Evolutionary conservation across 2,329 filamentous ascomycete species (phyloP).

Genomic region (Juglanconis oblonga): DNA sequence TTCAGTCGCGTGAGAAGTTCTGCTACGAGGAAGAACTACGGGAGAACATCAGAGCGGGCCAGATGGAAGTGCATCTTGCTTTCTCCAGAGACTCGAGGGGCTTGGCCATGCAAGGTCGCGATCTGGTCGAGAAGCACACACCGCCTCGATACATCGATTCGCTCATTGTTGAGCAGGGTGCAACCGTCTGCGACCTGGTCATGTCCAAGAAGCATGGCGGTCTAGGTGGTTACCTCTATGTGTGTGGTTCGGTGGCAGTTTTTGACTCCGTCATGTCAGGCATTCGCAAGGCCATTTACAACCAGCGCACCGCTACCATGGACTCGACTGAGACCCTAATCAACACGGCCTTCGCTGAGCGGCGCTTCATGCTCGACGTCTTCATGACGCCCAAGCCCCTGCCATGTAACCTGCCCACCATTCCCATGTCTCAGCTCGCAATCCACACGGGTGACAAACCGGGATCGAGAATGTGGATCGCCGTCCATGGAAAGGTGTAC

Average conservation of each 20-base stretch:
- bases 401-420: constrained; percentile 47
- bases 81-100: constrained; percentile 50
- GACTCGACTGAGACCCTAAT: constrained; percentile 48
- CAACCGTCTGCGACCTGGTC: constrained; percentile 49
- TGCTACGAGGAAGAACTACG: constrained; percentile 48
- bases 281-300: constrained; percentile 54
- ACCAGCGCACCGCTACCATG: constrained; percentile 49
- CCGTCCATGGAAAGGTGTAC: constrained; percentile 51
- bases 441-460: constrained; percentile 48
- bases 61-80: constrained; percentile 51
- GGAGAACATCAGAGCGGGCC: constrained; percentile 41
- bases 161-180: constrained; percentile 49
- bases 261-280: constrained; percentile 55
- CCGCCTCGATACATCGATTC: constrained; percentile 51
- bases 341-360: constrained; percentile 51
- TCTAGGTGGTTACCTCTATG: constrained; percentile 44
- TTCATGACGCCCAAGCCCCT: constrained; percentile 55
- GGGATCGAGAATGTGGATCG: constrained; percentile 47
- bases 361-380: constrained; percentile 55
- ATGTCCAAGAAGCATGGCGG: constrained; percentile 56
- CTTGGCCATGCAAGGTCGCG: constrained; percentile 31
- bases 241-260: constrained; percentile 46
- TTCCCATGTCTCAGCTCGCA: constrained; percentile 47
- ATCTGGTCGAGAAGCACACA: constrained; percentile 47
- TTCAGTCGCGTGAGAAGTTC: constrained; percentile 51